Evolutionary conservation across 805 yeast species (phyloP).

Genomic region (Metschnikowia baotianmanensis): DNA sequence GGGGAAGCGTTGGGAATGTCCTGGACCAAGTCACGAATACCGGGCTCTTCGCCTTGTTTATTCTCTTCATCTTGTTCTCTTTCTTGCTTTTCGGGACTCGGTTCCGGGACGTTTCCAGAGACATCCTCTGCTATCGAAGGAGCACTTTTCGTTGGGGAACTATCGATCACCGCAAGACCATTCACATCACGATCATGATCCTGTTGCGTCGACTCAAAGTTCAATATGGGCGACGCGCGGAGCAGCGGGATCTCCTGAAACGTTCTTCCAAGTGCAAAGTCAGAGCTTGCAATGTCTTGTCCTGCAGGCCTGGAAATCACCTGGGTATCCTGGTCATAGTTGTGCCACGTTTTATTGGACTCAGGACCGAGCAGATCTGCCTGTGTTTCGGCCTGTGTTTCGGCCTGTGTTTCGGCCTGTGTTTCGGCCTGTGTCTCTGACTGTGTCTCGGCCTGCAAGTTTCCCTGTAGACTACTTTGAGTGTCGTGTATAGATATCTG

Average conservation of each 20-base stretch:
- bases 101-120: no score
- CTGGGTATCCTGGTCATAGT: neutral
- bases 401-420: neutral
- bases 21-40: no score
- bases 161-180: conserved; percentile 4
- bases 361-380: neutral
- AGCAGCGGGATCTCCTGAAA: neutral
- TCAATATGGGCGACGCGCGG: neutral
- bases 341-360: neutral
- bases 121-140: neutral
- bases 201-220: conserved; percentile 2
- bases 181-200: neutral
- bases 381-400: neutral
- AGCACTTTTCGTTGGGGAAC: conserved; percentile 8
- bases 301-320: neutral
- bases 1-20: no score
- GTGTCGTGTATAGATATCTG: no score
- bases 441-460: no score
- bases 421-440: conserved; percentile 4
- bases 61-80: no score
- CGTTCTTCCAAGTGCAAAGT: neutral
- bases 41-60: no score
- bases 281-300: no score
- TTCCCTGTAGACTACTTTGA: no score
- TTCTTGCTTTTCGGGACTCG: neutral